phyloP scores from a whole-genome alignment of 2,329 filamentous ascomycete species.

The Diaporthe ilicicola region DNA sequence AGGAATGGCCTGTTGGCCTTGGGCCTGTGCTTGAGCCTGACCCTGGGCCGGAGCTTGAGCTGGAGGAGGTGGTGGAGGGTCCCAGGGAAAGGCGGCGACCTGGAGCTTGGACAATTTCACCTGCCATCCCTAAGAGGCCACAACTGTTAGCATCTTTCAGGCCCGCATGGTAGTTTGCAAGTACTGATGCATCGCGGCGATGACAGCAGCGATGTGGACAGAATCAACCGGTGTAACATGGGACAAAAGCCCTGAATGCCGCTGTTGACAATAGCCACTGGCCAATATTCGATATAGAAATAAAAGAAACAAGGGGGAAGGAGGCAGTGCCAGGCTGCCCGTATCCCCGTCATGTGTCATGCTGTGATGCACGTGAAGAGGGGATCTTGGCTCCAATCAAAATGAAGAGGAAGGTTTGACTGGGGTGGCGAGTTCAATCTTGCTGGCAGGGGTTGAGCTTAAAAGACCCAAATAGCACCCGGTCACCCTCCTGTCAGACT shows the following conservation, averaged over 20 bases:
- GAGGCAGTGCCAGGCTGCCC: conserved; percentile 20
- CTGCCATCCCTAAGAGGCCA: conserved; percentile 83
- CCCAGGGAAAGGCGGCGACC: conserved; percentile 94
- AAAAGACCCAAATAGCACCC: conserved; percentile 66
- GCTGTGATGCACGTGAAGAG: conserved; percentile 10
- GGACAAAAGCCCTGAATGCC: not conserved
- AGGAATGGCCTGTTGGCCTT: conserved; percentile 39
- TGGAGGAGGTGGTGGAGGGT: conserved; percentile 74
- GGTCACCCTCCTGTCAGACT: conserved; percentile 53
- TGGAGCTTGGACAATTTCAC: conserved; percentile 84
- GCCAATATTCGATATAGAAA: not conserved
- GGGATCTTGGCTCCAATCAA: conserved; percentile 38
- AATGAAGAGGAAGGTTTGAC: conserved; percentile 34
- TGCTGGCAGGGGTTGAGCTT: conserved; percentile 48
- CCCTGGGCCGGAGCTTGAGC: conserved; percentile 46
- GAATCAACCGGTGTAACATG: not conserved
- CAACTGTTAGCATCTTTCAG: conserved; percentile 11
- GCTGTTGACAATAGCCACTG: conserved; percentile 2
- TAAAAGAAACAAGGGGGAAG: not conserved
- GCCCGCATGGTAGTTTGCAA: not conserved
- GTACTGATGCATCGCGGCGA: not conserved
- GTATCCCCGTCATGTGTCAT: not conserved
- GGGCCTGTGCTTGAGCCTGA: not conserved
- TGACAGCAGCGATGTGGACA: not conserved
- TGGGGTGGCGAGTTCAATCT: conserved; percentile 33